A percentile compares a stretch with the other conserved stretches of the same genome.
Conservation (phyloP, 2,329 filamentous ascomycete species). For the Fusarium solani-melongenae region DNA sequence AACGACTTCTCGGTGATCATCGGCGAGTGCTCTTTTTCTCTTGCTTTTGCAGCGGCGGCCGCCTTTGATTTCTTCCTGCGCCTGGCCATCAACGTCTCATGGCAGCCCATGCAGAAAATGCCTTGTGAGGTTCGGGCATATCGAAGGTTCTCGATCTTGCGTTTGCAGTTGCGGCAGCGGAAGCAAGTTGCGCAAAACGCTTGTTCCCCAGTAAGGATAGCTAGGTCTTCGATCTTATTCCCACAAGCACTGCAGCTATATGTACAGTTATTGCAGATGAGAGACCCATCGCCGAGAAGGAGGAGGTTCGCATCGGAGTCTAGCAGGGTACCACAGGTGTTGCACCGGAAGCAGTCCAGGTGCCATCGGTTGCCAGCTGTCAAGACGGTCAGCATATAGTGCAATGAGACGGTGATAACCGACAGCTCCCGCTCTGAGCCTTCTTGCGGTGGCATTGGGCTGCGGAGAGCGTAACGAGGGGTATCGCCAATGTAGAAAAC, state of each 20-base stretch:
- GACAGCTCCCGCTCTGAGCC: slow-evolving; percentile 23
- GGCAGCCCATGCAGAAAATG: slow-evolving; percentile 99
- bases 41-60: slow-evolving; percentile 66
- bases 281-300: slow-evolving; percentile 94
- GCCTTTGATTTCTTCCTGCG: slow-evolving; percentile 87
- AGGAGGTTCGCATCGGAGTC: slow-evolving; percentile 98
- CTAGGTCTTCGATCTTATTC: slow-evolving; percentile 98
- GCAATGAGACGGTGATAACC: slow-evolving; percentile 2
- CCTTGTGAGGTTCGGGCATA: slow-evolving; percentile 98
- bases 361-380: slow-evolving; percentile 97
- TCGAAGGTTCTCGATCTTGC: slow-evolving; percentile 97
- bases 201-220: slow-evolving; percentile 96
- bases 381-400: slow-evolving; percentile 43
- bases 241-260: slow-evolving; percentile 97
- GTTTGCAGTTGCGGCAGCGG: slow-evolving; percentile 96
- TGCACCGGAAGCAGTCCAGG: slow-evolving; percentile 98
- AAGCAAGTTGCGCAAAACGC: slow-evolving; percentile 98
- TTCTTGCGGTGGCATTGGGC: slow-evolving; percentile 4
- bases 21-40: slow-evolving; percentile 72
- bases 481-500: not conserved
- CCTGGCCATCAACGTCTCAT: slow-evolving; percentile 95
- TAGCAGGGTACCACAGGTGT: slow-evolving; percentile 93
- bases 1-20: slow-evolving; percentile 90
- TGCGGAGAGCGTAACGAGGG: slow-evolving; percentile 1
- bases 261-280: slow-evolving; percentile 99